Percentiles rank a stretch among this genome's conserved stretches.
phyloP scores from a whole-genome alignment of 148 eudicot genomes.

The Rhododendron mucronatum region DNA sequence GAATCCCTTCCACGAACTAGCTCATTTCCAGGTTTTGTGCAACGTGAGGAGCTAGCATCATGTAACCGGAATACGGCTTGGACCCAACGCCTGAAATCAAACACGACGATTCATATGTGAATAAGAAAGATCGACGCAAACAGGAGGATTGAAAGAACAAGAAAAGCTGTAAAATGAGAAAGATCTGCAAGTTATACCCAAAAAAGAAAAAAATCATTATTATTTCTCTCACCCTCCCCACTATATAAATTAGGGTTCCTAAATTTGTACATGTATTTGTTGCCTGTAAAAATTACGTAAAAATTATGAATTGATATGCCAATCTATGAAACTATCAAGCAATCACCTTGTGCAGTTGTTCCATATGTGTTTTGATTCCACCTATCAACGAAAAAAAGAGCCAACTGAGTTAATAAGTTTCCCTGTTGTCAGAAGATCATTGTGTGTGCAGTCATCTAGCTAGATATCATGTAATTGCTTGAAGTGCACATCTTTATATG shows the following conservation, averaged over 20 bases:
- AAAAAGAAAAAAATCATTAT: background rate
- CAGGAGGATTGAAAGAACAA: background rate
- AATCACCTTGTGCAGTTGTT: background rate
- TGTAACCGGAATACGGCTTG: slow-evolving; percentile 67
- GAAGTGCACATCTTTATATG: background rate
- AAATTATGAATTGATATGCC: background rate
- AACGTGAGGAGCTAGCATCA: slow-evolving; percentile 18
- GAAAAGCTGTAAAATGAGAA: background rate
- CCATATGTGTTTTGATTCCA: background rate
- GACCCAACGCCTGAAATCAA: slow-evolving; percentile 79
- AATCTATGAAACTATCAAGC: background rate
- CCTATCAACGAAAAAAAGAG: background rate
- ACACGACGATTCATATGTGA: background rate
- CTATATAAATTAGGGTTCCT: background rate
- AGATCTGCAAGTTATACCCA: background rate
- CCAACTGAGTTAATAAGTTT: background rate
- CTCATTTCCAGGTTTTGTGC: slow-evolving; percentile 13
- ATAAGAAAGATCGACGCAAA: background rate
- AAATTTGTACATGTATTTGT: background rate
- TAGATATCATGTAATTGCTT: background rate
- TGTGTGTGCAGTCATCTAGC: background rate
- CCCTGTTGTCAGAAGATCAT: background rate
- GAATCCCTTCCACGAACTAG: slow-evolving; percentile 3
- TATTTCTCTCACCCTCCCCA: background rate
- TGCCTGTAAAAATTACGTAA: background rate